Conservation (phyloP, 2,329 filamentous ascomycete genomes). For the Ophiostoma fasciatum region DNA sequence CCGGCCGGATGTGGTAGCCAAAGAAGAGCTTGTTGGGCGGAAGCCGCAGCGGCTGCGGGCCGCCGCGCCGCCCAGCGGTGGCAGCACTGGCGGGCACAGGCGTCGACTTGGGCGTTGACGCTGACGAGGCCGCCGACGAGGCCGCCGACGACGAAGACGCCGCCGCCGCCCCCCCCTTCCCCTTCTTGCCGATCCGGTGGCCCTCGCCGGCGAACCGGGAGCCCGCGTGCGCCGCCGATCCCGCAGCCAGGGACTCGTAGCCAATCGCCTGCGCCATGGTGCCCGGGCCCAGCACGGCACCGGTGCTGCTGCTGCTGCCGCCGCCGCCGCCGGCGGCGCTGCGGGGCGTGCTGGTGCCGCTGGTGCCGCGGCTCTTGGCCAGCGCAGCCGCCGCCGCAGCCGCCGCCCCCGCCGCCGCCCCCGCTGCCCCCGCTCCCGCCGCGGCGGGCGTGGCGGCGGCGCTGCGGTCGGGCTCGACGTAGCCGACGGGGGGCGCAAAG, state of each 20-base stretch:
- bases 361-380: conserved; percentile 65
- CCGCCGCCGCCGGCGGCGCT: conserved; percentile 46
- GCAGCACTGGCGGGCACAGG: conserved; percentile 36
- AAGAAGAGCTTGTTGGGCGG: conserved; percentile 90
- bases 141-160: too few relatives aligned
- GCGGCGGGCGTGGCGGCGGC: conserved; percentile 5
- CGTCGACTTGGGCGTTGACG: conserved; percentile 34
- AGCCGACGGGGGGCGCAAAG: conserved; percentile 86
- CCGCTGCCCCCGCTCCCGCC: too few relatives aligned
- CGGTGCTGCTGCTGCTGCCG: conserved; percentile 49
- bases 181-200: conserved; percentile 80
- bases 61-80: conserved; percentile 40
- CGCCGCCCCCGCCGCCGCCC: too few relatives aligned
- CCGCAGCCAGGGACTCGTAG: conserved; percentile 78
- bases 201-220: conserved; percentile 72
- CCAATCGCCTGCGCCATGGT: conserved; percentile 98
- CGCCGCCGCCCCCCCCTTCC: conserved; percentile 40
- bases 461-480: conserved; percentile 66
- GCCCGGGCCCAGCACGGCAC: conserved; percentile 67
- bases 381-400: too few relatives aligned
- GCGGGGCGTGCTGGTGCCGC: conserved; percentile 75
- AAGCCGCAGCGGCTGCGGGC: conserved; percentile 72
- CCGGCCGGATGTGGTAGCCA: conserved; percentile 81
- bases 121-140: too few relatives aligned
- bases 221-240: conserved; percentile 48